phyloP scores from a whole-genome alignment of 2,329 filamentous ascomycete species.

The Akanthomyces uredinophilus region DNA sequence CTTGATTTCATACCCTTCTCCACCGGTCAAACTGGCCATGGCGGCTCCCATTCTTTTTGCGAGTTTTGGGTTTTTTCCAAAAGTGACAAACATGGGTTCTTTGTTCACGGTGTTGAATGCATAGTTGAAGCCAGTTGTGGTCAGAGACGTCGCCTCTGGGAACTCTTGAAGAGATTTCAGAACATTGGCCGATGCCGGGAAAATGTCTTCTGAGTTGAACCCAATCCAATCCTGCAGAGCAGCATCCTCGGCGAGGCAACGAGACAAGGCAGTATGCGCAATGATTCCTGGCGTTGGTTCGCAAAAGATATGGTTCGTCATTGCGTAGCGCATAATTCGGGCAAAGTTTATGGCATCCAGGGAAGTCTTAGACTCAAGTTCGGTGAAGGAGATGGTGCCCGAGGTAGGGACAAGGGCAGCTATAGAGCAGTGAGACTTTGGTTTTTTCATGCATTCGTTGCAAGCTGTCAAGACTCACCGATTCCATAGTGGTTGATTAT shows the following conservation, averaged over 20 bases:
- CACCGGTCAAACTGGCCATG: slow-evolving; percentile 50
- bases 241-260: slow-evolving; percentile 43
- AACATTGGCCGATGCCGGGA: slow-evolving; percentile 42
- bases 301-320: slow-evolving; percentile 52
- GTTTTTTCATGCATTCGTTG: not conserved
- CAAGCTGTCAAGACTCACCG: slow-evolving; percentile 28
- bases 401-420: slow-evolving; percentile 47
- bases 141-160: slow-evolving; percentile 44
- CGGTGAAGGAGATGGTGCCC: slow-evolving; percentile 38
- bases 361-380: slow-evolving; percentile 41
- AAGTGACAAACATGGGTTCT: slow-evolving; percentile 50
- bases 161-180: slow-evolving; percentile 39
- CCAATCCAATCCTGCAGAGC: slow-evolving; percentile 49
- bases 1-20: slow-evolving; percentile 50
- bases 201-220: slow-evolving; percentile 51
- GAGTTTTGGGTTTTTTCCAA: slow-evolving; percentile 42
- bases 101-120: slow-evolving; percentile 45
- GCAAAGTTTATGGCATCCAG: slow-evolving; percentile 46
- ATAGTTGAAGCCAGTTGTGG: slow-evolving; percentile 46
- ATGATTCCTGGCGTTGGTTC: slow-evolving; percentile 47
- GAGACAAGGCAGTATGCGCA: slow-evolving; percentile 51
- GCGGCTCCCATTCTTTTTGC: slow-evolving; percentile 49
- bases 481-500: slow-evolving; percentile 47
- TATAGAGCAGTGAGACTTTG: slow-evolving; percentile 21
- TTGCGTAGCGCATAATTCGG: slow-evolving; percentile 49